Evolutionary conservation across 1,284 basidiomycete genomes (phyloP).

Genomic region (Chondrostereum purpureum): DNA sequence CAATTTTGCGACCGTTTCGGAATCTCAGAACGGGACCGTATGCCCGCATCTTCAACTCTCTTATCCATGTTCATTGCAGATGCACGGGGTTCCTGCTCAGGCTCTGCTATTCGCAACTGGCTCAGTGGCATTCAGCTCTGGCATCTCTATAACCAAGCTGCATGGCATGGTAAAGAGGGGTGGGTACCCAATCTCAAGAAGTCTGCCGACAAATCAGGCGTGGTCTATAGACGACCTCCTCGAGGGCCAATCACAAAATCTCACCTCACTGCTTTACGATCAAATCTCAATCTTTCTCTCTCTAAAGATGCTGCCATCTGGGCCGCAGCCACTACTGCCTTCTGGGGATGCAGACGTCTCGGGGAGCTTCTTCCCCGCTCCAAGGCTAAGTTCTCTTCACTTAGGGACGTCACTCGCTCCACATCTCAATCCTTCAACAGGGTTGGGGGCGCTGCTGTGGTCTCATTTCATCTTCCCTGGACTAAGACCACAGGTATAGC

Average conservation of each 20-base stretch:
- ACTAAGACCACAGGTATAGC: slow-evolving; percentile 19
- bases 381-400: not conserved
- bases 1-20: slow-evolving; percentile 12
- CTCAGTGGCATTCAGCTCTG: slow-evolving; percentile 9
- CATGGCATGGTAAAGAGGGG: slow-evolving; percentile 9
- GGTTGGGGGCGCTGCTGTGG: not conserved
- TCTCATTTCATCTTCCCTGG: slow-evolving; percentile 19
- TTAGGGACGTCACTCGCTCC: slow-evolving; percentile 9
- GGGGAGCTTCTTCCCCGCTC: slow-evolving; percentile 17
- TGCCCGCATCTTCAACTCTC: slow-evolving; percentile 10
- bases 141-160: slow-evolving; percentile 10
- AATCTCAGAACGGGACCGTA: slow-evolving; percentile 3
- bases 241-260: slow-evolving; percentile 6
- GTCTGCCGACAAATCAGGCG: slow-evolving; percentile 11
- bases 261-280: slow-evolving; percentile 9
- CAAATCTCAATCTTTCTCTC: slow-evolving; percentile 5
- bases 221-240: slow-evolving; percentile 6
- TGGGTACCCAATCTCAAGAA: slow-evolving; percentile 1
- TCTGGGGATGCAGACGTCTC: slow-evolving; percentile 16
- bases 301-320: slow-evolving; percentile 13
- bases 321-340: slow-evolving; percentile 12
- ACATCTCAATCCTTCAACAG: slow-evolving; percentile 3
- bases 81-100: slow-evolving; percentile 4
- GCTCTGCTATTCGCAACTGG: slow-evolving; percentile 12
- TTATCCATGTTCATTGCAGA: slow-evolving; percentile 13